Base-by-base conservation (phyloP, 768 basidiomycete genomes). In the Strobilomyces echinocephalus region DNA sequence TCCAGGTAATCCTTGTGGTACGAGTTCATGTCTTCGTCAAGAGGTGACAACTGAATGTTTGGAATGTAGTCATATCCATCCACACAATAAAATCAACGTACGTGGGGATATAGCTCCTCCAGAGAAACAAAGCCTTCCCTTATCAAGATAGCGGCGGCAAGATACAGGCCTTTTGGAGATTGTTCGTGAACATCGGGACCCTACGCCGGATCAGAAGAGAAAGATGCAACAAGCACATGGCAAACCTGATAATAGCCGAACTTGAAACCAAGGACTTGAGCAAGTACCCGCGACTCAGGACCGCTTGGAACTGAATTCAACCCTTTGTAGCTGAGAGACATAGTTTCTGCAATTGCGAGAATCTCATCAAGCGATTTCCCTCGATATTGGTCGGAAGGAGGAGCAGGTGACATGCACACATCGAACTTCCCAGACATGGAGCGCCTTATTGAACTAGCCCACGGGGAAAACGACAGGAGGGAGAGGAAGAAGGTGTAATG, bases 231-330 rank as follows among this genome's bases (percentile, higher is more conserved):
- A 10, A 39, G 35, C n/a, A 26, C 42, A 56, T 40, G 53, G 61
- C 79, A 45, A 58, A 93, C 95, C 73, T 95, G 87, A 69, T 95
- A 95, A 67, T 87, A 85, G 9, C 81, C 79, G 63, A 97, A 95
- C 70, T 99, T 99, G 79, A 98, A 98, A n/a, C 97, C 97, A 20
- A 99, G 74, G 8, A 98, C 89, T 72, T 99, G 94, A 14, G 91
- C 86, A 52, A 91, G 72, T 20, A 91, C 86, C 47, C 81, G 78
- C 24, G 84, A 75, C 47, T 80, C 74, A 26, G 65, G 63, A 5
- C 63, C 60, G 14, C 64, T 61, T 50, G 62, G 38, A 49, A 49
- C 24, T 61, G 53, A 15, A 43, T 36, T 21, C 50, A 58, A 42
- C 5, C 47, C 50, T 14, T 54, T 56, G 26, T 21, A 15, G 20